Evolutionary conservation across 73 alveolate species (phyloP), one percentile per base, ranked within the genome.

Genomic region (Tetrahymena thermophila): DNA sequence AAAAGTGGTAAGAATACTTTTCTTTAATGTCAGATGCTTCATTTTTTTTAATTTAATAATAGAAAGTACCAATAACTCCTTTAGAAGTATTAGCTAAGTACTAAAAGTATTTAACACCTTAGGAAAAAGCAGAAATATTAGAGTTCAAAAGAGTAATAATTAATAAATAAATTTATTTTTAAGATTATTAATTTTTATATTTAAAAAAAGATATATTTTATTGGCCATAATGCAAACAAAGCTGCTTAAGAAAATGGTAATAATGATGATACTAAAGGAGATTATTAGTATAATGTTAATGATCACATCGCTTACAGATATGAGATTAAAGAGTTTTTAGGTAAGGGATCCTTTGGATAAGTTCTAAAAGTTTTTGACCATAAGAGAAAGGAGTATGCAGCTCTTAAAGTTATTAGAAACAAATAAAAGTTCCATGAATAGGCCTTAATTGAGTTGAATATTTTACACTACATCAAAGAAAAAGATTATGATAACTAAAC

Each of bases 281-380:
- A 99, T 85, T 99, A 99, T 93, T 94, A 94, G 28, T 94, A 96
- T 35, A 96, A 95, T 37, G 94, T 94, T 56, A 98, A 98, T 85
- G 99, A 98, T 85, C 99, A 99, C 96, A 97, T 99, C 40, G 96
- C 96, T 93, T 99, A 97, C 96, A 94, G 99, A 95, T 99, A 98
- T 97, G 99, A 99, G 96, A 96, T 99, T 84, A 56, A 98, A 31
- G 96, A 96, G 35, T 40, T 97, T 56, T 97, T 98, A n/a, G 99
- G 99, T 9, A 95, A 97, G 93, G 99, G 99, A 0, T 96, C 99
- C 14, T 99, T 98, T 96, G 99, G 99, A n/a, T 98, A 98, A 94
- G 99, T 98, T 9, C 94, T 98, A 1, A 94, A 98, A 97, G 99
- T 99, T 23, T 96, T 94, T 28, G 99, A 99, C 96, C 99, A 99